Conservation (phyloP, 2,329 filamentous ascomycete species). For the Nothopassalora personata region DNA sequence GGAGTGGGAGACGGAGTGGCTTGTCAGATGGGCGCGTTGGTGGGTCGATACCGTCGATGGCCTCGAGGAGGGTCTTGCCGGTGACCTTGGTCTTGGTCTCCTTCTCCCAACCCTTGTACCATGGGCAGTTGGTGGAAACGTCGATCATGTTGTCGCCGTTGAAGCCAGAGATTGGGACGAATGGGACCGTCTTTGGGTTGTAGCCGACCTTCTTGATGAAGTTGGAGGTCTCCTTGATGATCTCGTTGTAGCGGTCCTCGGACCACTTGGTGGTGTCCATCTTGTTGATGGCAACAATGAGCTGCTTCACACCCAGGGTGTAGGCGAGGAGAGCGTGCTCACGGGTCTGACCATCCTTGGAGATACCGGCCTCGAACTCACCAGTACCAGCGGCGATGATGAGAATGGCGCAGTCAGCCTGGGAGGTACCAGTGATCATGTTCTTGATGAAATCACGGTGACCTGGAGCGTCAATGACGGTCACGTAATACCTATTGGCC, state of each 20-base stretch:
- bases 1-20: constrained; percentile 99
- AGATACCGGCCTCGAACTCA: constrained; percentile 99
- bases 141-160: constrained; percentile 99
- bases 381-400: constrained; percentile 99
- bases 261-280: constrained; percentile 99
- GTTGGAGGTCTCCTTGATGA: constrained; percentile 99
- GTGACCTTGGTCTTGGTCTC: constrained; percentile 84
- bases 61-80: constrained; percentile 98
- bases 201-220: constrained; percentile 99
- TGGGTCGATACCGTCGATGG: constrained; percentile 92
- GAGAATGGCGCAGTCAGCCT: constrained; percentile 99
- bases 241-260: constrained; percentile 93
- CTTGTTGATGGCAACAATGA: constrained; percentile 99
- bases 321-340: constrained; percentile 99
- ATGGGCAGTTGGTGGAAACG: constrained; percentile 85
- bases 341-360: constrained; percentile 99
- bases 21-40: constrained; percentile 95
- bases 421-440: constrained; percentile 99
- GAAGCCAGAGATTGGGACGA: constrained; percentile 99
- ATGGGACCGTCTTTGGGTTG: constrained; percentile 98
- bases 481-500: constrained; percentile 40
- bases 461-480: constrained; percentile 74
- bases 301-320: constrained; percentile 99
- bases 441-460: constrained; percentile 99
- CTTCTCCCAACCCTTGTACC: constrained; percentile 99